Base-by-base conservation (phyloP, 148 eudicot genomes). In the Persicaria maculosa region DNA sequence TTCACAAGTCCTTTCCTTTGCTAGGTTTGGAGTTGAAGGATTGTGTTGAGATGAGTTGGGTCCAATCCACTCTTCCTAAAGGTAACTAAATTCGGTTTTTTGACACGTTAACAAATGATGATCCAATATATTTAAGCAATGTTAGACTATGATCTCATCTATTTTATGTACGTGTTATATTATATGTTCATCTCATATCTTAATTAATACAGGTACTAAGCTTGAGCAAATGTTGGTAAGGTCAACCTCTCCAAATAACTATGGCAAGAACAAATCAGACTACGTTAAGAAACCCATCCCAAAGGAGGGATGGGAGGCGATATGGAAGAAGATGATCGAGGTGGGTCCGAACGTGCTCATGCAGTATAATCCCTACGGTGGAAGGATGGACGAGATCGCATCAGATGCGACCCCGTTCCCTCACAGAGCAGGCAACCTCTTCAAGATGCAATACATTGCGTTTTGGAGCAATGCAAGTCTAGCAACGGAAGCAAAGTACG, bases 351-450 rank as follows among this genome's bases (percentile, higher is more conserved):
- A 72, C 19, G 57, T 72, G 25, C 43, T 3, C n/a, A 22, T 80
- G 69, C 83, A 83, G 57, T 80, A 80, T 58, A 85, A 78, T 22
- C 88, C 85, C 12, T 82, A 80, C n/a, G 88, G 88, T 17, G 88
- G 88, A 0, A 78, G n/a, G 57, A 86, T 86, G 89, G 50, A 68
- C 2, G 76, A 84, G n/a, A 76, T 84, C 20, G 44, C 79, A 0
- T 79, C 67, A 25, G 14, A 16, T 10, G 81, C 47, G 0, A 80
- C 84, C 19, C 87, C 89, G 0, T 86, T 80, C 19, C 89, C 89
- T 64, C 89, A 86, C 10, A 50, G 87, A 9, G 75, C 71, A 44
- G 89, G 84, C 6, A 82, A 73, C 47, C 50, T 82, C 12, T 86
- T 47, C 73, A 86, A 82, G 74, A 82, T 86, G 20, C 85, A 86